Percentiles rank a stretch among this genome's conserved stretches.
These are phyloP conservation scores for Erodium texanum DNA, from an alignment of 441 rosid species.

Conservation along the genomic window DNA sequence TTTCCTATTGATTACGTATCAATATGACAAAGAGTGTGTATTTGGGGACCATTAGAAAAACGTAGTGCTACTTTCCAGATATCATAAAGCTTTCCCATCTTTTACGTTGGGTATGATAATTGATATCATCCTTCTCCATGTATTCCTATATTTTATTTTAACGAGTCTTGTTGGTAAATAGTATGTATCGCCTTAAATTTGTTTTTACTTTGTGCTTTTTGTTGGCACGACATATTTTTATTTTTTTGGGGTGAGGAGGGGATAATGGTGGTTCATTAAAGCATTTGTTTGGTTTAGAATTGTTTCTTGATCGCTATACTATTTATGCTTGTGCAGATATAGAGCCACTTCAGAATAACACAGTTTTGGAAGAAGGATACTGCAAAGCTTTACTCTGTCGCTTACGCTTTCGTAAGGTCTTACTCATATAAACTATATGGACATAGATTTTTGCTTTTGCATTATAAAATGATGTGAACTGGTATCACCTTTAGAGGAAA, in stretches of 20 bases:
- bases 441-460: neutral
- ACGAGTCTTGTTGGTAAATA: neutral
- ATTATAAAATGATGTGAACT: neutral
- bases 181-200: neutral
- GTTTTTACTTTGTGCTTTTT: neutral
- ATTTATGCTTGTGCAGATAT: conserved; percentile 42
- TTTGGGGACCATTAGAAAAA: neutral
- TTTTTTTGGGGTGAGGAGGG: neutral
- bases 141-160: neutral
- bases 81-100: neutral
- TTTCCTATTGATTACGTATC: neutral
- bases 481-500: neutral
- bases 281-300: neutral
- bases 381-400: conserved; percentile 91
- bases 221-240: neutral
- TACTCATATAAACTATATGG: conserved; percentile 20
- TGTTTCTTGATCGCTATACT: neutral
- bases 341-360: conserved; percentile 70
- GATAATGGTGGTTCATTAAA: neutral
- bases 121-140: neutral
- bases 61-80: neutral
- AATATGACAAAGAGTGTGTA: neutral
- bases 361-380: conserved; percentile 71
- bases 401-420: conserved; percentile 99
- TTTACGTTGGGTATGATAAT: neutral